Conservation (phyloP, 2,329 filamentous ascomycete species). For the Paecilomyces sp. region DNA sequence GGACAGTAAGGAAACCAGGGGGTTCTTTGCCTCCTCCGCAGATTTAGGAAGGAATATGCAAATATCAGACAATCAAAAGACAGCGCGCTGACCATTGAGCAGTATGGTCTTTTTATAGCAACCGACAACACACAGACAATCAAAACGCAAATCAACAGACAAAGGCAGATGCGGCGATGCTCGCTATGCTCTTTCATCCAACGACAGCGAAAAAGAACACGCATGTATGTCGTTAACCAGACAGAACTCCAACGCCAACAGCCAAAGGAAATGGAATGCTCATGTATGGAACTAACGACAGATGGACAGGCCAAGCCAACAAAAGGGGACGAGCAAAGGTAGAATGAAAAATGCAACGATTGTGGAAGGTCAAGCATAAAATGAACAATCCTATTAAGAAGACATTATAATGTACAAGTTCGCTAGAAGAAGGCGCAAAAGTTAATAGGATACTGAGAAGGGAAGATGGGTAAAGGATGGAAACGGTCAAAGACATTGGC, state of each 20-base stretch:
- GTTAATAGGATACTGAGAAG: not conserved
- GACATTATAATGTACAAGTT: constrained; percentile 6
- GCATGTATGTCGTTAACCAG: not conserved
- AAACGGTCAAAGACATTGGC: not conserved
- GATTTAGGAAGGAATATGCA: not conserved
- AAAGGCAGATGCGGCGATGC: not conserved
- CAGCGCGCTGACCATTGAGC: not conserved
- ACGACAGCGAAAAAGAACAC: not conserved
- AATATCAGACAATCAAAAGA: not conserved
- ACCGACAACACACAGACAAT: not conserved
- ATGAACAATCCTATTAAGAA: not conserved
- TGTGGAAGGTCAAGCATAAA: constrained; percentile 1
- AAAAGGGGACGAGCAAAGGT: not conserved
- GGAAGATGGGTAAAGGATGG: not conserved
- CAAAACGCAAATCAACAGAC: not conserved
- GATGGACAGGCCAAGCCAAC: not conserved
- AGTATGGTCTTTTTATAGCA: not conserved
- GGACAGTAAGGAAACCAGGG: not conserved
- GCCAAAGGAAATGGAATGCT: not conserved
- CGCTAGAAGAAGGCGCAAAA: not conserved
- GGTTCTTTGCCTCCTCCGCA: not conserved
- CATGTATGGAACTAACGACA: not conserved
- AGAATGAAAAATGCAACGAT: constrained; percentile 4
- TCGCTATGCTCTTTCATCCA: not conserved
- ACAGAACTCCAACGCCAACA: not conserved